Evolutionary conservation across 306 rosid genomes (phyloP).

Genomic region (Fagus crenata): DNA sequence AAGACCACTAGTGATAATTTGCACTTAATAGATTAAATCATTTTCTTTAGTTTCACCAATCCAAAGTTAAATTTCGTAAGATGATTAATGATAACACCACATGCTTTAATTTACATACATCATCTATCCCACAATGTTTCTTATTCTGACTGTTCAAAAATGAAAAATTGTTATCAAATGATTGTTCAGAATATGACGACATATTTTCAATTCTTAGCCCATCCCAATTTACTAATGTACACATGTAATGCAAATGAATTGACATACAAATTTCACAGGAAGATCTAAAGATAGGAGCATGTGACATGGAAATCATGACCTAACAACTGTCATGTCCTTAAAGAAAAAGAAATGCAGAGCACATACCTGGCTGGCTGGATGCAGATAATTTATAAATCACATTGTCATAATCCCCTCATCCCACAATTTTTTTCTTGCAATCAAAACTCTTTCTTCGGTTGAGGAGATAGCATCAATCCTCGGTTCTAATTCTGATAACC

Average conservation of each 20-base stretch:
- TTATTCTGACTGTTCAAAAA: background rate
- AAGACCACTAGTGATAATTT: background rate
- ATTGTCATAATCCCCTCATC: constrained; percentile 11
- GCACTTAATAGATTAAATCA: background rate
- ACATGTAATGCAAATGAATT: background rate
- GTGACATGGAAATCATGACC: background rate
- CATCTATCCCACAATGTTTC: background rate
- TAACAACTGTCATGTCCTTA: background rate
- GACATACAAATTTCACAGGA: background rate
- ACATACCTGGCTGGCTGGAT: constrained; percentile 6
- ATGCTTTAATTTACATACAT: background rate
- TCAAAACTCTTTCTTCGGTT: constrained; percentile 55
- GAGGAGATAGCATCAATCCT: constrained; percentile 48
- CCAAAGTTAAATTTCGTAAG: background rate
- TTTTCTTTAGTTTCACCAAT: background rate
- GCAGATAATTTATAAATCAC: constrained; percentile 21
- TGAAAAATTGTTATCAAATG: background rate
- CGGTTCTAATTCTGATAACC: constrained; percentile 63
- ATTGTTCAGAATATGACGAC: background rate
- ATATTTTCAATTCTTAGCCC: background rate
- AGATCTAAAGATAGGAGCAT: background rate
- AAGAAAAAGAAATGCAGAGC: background rate
- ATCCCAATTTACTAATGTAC: background rate
- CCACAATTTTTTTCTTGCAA: constrained; percentile 60
- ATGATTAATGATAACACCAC: background rate